Evolutionary conservation across 108 stramenopile species (phyloP), one percentile per base, ranked within the genome.

Genomic region (Discostella stelligeroides): DNA sequence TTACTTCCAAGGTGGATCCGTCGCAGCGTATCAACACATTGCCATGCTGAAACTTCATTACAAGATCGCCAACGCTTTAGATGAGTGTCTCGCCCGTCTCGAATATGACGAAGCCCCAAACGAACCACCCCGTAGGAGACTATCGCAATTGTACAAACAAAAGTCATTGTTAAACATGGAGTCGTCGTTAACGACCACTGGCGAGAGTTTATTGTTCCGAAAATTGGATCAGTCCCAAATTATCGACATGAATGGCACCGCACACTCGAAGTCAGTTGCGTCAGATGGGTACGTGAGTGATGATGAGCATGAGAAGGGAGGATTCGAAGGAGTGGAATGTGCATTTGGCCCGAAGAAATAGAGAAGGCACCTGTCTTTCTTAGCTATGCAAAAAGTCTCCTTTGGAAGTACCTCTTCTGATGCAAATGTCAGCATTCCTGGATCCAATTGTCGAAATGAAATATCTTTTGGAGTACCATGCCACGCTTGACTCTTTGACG

Each of bases 31-130:
- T 54, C 86, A 90, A 49, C 94, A 95, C 61, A 72, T 81, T 56
- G 84, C 87, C 37, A 87, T 95, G 88, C 84, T 95, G 47, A 86
- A 84, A 50, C 66, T 83, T n/a, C 95, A 95, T 66, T 92, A 91
- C 60, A 76, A 79, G 41, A 87, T 92, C 53, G 83, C 90, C 1
- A 76, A 90, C 74, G 84, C 90, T 1, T 41, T 95, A 45, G 91
- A 95, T 45, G 89, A 92, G 66, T 90, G 95, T 66, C 69, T 95
- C n/a, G 88, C 79, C 12, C 73, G 61, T 27, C 70, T 95, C 18
- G 91, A 89, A 68, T 54, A 55, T 34, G 71, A 76, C 28, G 84
- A 84, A 27, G 77, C 43, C 14, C 40, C 68, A 38, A 61, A 67
- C 50, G 47, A 72, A 39, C 71, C 54, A 15, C 71, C 71, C 17